These are phyloP conservation scores for Penicillium waksmanii DNA, from an alignment of 495 filamentous ascomycete species.

Conservation along the genomic window DNA sequence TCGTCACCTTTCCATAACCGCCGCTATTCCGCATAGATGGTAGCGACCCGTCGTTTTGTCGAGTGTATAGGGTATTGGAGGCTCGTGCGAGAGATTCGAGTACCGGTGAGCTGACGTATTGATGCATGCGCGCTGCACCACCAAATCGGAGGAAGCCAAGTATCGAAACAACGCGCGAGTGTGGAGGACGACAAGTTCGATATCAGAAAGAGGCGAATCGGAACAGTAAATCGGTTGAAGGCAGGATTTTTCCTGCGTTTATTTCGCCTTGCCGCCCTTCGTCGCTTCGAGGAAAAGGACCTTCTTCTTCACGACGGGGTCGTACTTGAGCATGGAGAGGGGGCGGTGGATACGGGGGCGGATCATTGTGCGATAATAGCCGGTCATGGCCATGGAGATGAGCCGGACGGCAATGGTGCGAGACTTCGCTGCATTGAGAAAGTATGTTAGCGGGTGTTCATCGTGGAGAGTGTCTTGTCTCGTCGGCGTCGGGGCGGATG, in stretches of 20 bases:
- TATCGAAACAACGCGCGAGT: background rate
- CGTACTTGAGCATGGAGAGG: slow-evolving; percentile 98
- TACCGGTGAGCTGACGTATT: background rate
- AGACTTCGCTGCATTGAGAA: slow-evolving; percentile 70
- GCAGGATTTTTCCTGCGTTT: slow-evolving; percentile 7
- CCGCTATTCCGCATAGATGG: background rate
- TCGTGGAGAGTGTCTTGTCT: slow-evolving; percentile 8
- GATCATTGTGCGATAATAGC: slow-evolving; percentile 88
- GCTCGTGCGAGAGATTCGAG: background rate
- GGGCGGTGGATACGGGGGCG: slow-evolving; percentile 81
- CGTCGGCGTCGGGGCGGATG: background rate
- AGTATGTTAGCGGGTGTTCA: slow-evolving; percentile 12
- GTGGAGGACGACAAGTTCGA: background rate
- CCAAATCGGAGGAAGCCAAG: background rate
- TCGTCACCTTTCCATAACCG: background rate
- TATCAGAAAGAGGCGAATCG: background rate
- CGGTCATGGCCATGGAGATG: slow-evolving; percentile 97
- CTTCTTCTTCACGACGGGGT: slow-evolving; percentile 94
- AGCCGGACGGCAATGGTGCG: slow-evolving; percentile 91
- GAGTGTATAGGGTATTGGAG: background rate
- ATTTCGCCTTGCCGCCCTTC: slow-evolving; percentile 56
- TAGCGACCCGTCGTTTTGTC: background rate
- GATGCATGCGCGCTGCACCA: background rate
- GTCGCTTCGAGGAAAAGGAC: slow-evolving; percentile 94
- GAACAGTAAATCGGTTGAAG: background rate